Evolutionary conservation across 2,329 filamentous ascomycete genomes (phyloP), one percentile per base, ranked within the genome.

Genomic region (Fusarium subglutinans): DNA sequence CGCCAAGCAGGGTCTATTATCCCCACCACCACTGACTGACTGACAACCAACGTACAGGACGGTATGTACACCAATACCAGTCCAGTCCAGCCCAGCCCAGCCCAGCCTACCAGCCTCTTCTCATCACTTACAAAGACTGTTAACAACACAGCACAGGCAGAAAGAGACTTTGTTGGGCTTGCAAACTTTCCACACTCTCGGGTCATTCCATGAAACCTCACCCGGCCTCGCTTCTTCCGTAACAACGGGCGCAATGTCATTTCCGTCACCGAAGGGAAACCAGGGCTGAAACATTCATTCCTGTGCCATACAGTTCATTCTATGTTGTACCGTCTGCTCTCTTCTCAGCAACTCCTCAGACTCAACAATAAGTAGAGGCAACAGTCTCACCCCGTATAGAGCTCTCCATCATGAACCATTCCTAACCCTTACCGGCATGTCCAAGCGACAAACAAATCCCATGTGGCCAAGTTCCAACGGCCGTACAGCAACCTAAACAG

Each of bases 131-230:
- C 61, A 65, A 66, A 48, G 35, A 55, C 45, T 45, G 24, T 45
- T 26, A n/a, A 22, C 20, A 41, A 13, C 24, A 30, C 24, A n/a
- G 15, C 24, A 30, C 35, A n/a, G 15, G 37, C 35, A 28, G 15
- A 55, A 28, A 55, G 15, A 55, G 35, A 28, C 51, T n/a, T 55
- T 15, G 28, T 41, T 41, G n/a, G 51, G 37, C 55, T 55, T 45
- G 56, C 20, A 41, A 70, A 70, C 67, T 70, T 70, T 66, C 67
- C 67, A 70, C 30, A n/a, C n/a, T 65, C 66, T 70, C 66, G 67
- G 67, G 66, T 48, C 53, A 66, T 55, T 70, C 66, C 60, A 70
- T 66, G 66, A 69, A 66, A 70, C 66, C 51, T 59, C 58, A 30
- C 40, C 24, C 51, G 30, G 28, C 45, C 54, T 59, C 44, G 63